A percentile compares a stretch with the other conserved stretches of the same genome.
phyloP scores from a whole-genome alignment of 2,329 filamentous ascomycete species.

The Ophiostoma perfectum region DNA sequence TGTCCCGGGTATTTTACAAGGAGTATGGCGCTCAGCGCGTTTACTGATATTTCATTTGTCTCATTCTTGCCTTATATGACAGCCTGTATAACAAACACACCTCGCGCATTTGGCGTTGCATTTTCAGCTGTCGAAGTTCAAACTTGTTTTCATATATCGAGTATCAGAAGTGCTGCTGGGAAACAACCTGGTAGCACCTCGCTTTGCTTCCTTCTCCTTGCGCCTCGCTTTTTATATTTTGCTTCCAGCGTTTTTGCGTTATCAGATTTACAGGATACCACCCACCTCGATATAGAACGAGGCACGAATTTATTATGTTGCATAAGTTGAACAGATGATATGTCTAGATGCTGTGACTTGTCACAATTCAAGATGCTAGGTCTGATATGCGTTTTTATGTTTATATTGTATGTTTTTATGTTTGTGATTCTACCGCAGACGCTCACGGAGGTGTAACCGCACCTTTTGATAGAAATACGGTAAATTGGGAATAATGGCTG shows the following conservation, averaged over 20 bases:
- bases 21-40: not conserved
- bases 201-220: not conserved
- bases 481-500: not conserved
- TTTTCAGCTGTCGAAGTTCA: not conserved
- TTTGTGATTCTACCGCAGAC: not conserved
- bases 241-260: conserved; percentile 11
- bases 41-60: conserved; percentile 10
- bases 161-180: too few relatives aligned
- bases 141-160: too few relatives aligned
- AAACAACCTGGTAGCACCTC: not conserved
- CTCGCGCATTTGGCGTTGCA: not conserved
- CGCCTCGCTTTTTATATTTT: not conserved
- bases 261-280: conserved; percentile 17
- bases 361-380: not conserved
- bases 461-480: not conserved
- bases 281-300: conserved; percentile 4
- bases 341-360: too few relatives aligned
- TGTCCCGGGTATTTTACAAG: not conserved
- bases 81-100: not conserved
- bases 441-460: not conserved
- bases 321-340: not conserved
- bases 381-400: not conserved
- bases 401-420: not conserved
- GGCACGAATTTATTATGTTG: conserved; percentile 16
- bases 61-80: not conserved